These are phyloP conservation scores for Vitis hybrid DNA, from an alignment of 177 flowering plant species.

Conservation along the genomic window DNA sequence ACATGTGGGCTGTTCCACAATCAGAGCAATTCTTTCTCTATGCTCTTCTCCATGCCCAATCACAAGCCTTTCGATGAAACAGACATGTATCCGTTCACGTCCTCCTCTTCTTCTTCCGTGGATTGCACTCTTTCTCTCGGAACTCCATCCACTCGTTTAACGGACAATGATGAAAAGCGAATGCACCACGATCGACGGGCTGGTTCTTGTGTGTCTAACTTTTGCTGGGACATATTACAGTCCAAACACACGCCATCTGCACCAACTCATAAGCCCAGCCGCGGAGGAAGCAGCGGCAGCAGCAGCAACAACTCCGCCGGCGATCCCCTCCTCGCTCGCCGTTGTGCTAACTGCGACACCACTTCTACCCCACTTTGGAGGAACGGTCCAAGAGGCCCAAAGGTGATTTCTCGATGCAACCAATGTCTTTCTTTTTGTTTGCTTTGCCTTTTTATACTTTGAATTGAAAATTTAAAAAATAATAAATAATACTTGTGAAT, in stretches of 20 bases:
- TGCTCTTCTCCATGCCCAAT: slow-evolving; percentile 49
- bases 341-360: slow-evolving; percentile 98
- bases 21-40: slow-evolving; percentile 41
- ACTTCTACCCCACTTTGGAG: slow-evolving; percentile 99
- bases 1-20: slow-evolving; percentile 45
- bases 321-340: slow-evolving; percentile 73
- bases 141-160: slow-evolving; percentile 82
- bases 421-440: slow-evolving; percentile 4
- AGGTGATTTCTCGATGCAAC: slow-evolving; percentile 40
- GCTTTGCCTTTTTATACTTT: not conserved
- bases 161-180: slow-evolving; percentile 16
- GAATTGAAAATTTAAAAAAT: not conserved
- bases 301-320: slow-evolving; percentile 15
- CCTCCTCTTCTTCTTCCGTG: slow-evolving; percentile 52
- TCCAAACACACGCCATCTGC: slow-evolving; percentile 23
- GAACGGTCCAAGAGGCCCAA: slow-evolving; percentile 97
- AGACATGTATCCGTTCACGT: slow-evolving; percentile 25
- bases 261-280: slow-evolving; percentile 20
- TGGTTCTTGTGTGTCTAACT: slow-evolving; percentile 39
- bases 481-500: not conserved
- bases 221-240: slow-evolving; percentile 71
- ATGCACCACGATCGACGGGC: slow-evolving; percentile 20
- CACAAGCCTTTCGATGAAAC: slow-evolving; percentile 27
- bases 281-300: slow-evolving; percentile 21
- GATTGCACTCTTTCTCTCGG: slow-evolving; percentile 97